Conservation (phyloP, 2,329 filamentous ascomycete species). For the Whalleya microplaca region DNA sequence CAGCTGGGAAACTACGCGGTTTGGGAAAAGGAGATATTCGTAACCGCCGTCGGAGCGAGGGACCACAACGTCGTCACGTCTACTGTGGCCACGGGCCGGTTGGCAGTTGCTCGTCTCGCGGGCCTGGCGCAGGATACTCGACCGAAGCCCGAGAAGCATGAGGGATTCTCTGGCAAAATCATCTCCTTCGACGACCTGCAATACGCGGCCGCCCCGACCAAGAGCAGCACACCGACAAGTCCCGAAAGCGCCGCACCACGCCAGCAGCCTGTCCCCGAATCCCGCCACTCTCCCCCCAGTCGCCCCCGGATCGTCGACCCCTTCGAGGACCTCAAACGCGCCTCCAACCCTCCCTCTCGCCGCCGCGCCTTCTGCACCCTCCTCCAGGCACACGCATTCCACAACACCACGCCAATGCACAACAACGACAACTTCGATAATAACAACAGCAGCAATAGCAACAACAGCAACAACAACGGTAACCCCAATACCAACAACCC, state of each 20-base stretch:
- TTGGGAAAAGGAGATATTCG: slow-evolving; percentile 38
- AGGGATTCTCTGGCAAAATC: slow-evolving; percentile 41
- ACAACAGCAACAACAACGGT: background rate
- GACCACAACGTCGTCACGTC: slow-evolving; percentile 26
- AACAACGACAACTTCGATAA: background rate
- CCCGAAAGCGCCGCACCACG: too few relatives aligned
- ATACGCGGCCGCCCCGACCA: slow-evolving; percentile 24
- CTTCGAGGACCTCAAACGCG: slow-evolving; percentile 20
- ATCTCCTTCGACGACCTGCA: slow-evolving; percentile 42
- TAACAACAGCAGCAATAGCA: background rate
- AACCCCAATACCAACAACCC: background rate
- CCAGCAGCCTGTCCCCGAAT: background rate
- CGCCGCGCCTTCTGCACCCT: slow-evolving; percentile 1
- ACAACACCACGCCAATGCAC: slow-evolving; percentile 1
- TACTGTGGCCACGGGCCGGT: slow-evolving; percentile 32
- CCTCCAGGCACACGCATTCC: slow-evolving; percentile 12
- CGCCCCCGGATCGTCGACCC: background rate
- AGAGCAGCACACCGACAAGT: background rate
- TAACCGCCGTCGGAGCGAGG: slow-evolving; percentile 36
- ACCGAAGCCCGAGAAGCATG: slow-evolving; percentile 35
- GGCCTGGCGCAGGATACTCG: slow-evolving; percentile 32
- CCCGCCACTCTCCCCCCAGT: background rate
- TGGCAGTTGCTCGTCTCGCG: slow-evolving; percentile 37
- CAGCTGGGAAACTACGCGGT: slow-evolving; percentile 25
- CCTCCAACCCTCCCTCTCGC: slow-evolving; percentile 3